Evolutionary conservation across 1,284 basidiomycete species (phyloP).

Genomic region (Sphagnurus paluster): DNA sequence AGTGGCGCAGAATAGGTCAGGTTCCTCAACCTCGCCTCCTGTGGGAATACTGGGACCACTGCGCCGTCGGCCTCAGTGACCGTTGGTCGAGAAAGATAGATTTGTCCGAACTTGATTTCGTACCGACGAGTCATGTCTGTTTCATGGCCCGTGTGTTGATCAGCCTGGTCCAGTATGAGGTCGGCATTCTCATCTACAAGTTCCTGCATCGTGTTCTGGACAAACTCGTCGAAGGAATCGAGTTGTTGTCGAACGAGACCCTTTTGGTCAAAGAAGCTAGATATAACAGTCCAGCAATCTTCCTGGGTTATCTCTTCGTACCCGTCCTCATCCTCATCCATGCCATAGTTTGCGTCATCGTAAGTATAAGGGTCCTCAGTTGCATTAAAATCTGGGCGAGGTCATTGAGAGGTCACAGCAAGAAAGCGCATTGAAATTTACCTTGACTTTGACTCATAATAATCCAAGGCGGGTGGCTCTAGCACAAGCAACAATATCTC

Average conservation of each 20-base stretch:
- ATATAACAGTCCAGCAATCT: conserved; percentile 95
- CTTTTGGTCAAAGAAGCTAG: conserved; percentile 96
- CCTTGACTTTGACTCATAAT: conserved; percentile 22
- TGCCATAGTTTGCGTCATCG: conserved; percentile 56
- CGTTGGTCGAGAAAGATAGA: conserved; percentile 93
- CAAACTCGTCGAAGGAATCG: conserved; percentile 98
- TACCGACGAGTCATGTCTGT: conserved; percentile 87
- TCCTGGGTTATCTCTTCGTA: conserved; percentile 87
- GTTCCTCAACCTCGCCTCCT: conserved; percentile 94
- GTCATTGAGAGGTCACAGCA: conserved; percentile 24
- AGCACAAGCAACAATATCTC: background rate
- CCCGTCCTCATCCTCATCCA: conserved; percentile 66
- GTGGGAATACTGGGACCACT: conserved; percentile 93
- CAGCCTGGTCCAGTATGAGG: conserved; percentile 93
- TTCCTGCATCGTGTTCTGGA: conserved; percentile 99
- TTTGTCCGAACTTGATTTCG: conserved; percentile 97
- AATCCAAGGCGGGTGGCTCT: background rate
- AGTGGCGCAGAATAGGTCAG: conserved; percentile 95
- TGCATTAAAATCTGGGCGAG: conserved; percentile 42
- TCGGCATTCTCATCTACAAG: conserved; percentile 95
- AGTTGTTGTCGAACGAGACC: conserved; percentile 98
- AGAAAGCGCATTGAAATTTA: conserved; percentile 19
- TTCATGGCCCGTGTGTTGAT: conserved; percentile 90
- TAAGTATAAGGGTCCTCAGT: conserved; percentile 54
- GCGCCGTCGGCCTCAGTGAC: conserved; percentile 96